Conservation (phyloP, 2,329 filamentous ascomycete species). For the Chaetomiaceae sp. region DNA sequence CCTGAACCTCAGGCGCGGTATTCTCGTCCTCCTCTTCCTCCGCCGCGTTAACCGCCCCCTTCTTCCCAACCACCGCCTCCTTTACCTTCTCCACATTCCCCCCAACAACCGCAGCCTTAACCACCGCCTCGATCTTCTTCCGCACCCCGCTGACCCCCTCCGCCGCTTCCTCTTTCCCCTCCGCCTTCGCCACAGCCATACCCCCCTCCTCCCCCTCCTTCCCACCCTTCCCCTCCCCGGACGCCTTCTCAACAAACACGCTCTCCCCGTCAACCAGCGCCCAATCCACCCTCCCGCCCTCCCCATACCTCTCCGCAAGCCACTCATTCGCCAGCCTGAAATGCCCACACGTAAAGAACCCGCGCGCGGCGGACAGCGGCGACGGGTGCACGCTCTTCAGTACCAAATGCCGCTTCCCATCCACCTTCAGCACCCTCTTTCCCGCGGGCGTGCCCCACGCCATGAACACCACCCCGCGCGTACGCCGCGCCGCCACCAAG, state of each 20-base stretch:
- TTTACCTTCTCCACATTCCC: constrained; percentile 1
- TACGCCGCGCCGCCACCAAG: constrained; percentile 69
- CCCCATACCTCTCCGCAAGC: constrained; percentile 71
- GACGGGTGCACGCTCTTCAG: constrained; percentile 86
- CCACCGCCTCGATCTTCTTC: constrained; percentile 21
- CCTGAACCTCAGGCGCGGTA: constrained; percentile 21
- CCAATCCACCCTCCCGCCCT: constrained; percentile 82
- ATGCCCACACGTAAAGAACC: constrained; percentile 79
- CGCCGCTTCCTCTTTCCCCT: constrained; percentile 2
- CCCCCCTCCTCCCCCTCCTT: constrained; percentile 6
- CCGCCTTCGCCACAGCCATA: constrained; percentile 3
- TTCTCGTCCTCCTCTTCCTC: constrained; percentile 17
- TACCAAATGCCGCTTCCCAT: constrained; percentile 69
- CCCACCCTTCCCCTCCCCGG: constrained; percentile 7
- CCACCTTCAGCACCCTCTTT: constrained; percentile 69
- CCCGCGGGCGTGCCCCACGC: constrained; percentile 87
- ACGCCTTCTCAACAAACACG: constrained; percentile 2
- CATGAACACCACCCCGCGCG: constrained; percentile 82
- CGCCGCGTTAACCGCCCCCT: constrained; percentile 18
- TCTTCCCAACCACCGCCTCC: constrained; percentile 23
- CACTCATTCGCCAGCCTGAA: constrained; percentile 81
- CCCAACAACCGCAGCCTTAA: constrained; percentile 19
- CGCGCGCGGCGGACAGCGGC: constrained; percentile 75
- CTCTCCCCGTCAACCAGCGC: constrained; percentile 39
- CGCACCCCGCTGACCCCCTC: constrained; percentile 17